A percentile compares a stretch with the other conserved stretches of the same genome.
phyloP scores from a whole-genome alignment of 129 eudicot genomes.

The Escallonia herrerae region DNA sequence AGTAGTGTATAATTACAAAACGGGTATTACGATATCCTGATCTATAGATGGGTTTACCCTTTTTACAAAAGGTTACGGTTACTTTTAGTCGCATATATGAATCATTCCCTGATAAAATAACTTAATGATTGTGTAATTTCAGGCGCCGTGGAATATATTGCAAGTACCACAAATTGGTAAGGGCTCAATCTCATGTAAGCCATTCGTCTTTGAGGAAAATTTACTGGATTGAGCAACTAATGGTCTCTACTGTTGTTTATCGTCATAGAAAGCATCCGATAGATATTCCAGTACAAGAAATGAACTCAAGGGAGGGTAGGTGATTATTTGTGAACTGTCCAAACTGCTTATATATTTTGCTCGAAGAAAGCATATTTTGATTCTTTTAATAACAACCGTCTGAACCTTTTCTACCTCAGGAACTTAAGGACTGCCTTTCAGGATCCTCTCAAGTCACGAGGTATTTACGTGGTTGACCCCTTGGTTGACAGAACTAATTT shows the following conservation, averaged over 20 bases:
- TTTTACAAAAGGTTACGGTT: too few relatives aligned
- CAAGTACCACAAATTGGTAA: constrained; percentile 63
- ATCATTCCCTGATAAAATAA: background rate
- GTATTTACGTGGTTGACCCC: constrained; percentile 69
- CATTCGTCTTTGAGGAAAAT: background rate
- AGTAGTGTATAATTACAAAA: too few relatives aligned
- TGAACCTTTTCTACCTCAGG: constrained; percentile 34
- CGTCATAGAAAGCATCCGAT: constrained; percentile 50
- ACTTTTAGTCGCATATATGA: background rate
- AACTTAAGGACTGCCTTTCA: constrained; percentile 74
- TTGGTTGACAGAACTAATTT: constrained; percentile 29
- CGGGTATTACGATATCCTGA: too few relatives aligned
- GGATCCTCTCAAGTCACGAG: constrained; percentile 51
- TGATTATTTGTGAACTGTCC: constrained; percentile 3
- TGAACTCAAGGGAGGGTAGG: constrained; percentile 95
- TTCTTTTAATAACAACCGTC: constrained; percentile 1
- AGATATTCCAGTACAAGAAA: constrained; percentile 59
- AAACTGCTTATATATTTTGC: too few relatives aligned
- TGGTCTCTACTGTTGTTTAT: constrained; percentile 1
- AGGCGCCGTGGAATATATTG: constrained; percentile 75
- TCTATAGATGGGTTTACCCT: too few relatives aligned
- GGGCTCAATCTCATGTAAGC: constrained; percentile 5
- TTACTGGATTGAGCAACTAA: background rate
- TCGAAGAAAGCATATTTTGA: background rate
- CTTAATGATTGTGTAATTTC: constrained; percentile 18